Percentiles rank a stretch among this genome's conserved stretches.
Evolutionary conservation across 441 rosid species (phyloP).

Genomic region (Gossypium laxum): DNA sequence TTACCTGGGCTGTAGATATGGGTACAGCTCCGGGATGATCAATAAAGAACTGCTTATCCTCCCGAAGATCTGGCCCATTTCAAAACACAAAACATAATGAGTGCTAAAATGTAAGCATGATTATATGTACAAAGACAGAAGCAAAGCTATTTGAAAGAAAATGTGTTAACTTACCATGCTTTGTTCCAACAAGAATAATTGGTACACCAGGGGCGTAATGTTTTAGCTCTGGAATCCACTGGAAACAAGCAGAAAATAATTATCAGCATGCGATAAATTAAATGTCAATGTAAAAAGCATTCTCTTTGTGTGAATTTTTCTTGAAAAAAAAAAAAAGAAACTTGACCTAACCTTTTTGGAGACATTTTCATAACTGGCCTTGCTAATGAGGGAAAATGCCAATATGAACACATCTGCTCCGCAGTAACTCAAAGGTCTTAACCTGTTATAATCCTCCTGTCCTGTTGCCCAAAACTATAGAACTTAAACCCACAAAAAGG

Average conservation of each 20-base stretch:
- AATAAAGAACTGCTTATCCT: constrained; percentile 56
- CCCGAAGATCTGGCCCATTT: constrained; percentile 57
- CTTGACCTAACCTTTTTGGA: constrained; percentile 40
- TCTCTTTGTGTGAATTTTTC: constrained; percentile 23
- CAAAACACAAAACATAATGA: constrained; percentile 11
- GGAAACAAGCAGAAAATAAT: constrained; percentile 15
- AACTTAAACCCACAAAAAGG: constrained; percentile 3
- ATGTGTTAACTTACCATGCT: constrained; percentile 33
- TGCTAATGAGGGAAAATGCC: constrained; percentile 58
- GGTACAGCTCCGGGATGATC: constrained; percentile 79
- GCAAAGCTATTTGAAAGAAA: background rate
- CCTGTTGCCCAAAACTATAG: constrained; percentile 27
- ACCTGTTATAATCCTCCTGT: constrained; percentile 56
- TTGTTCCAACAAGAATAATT: constrained; percentile 56
- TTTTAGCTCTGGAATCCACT: constrained; percentile 57
- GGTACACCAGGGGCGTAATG: constrained; percentile 64
- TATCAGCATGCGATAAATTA: background rate
- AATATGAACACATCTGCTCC: constrained; percentile 59
- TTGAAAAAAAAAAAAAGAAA: background rate
- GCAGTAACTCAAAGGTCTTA: constrained; percentile 56
- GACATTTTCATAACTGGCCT: constrained; percentile 61
- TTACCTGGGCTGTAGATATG: constrained; percentile 53
- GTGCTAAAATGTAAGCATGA: background rate
- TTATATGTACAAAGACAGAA: background rate
- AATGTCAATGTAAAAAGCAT: background rate